A percentile compares a stretch with the other conserved stretches of the same genome.
Evolutionary conservation across 2,329 filamentous ascomycete species (phyloP).

Genomic region (Bipolaris cookei): DNA sequence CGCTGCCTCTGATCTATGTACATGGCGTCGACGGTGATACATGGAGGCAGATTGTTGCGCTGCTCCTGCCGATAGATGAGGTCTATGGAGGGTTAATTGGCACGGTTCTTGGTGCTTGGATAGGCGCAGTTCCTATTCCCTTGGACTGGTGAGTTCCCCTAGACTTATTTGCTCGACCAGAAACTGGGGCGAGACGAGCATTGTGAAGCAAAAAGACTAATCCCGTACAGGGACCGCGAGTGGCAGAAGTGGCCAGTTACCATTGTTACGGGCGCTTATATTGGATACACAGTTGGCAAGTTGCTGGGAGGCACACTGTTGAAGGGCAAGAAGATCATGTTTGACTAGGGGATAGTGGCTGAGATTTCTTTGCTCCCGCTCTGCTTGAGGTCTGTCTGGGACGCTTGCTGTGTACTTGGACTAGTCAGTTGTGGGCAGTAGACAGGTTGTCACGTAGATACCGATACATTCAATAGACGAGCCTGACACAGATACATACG

Average conservation of each 20-base stretch:
- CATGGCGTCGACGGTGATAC: conserved; percentile 76
- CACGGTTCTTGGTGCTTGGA: conserved; percentile 80
- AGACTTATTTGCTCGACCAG: not conserved
- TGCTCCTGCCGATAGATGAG: conserved; percentile 78
- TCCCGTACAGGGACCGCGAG: conserved; percentile 75
- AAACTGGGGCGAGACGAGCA: not conserved
- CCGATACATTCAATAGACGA: not conserved
- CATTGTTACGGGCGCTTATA: conserved; percentile 80
- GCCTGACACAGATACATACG: not conserved
- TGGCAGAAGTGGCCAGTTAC: conserved; percentile 99
- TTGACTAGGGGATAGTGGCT: conserved; percentile 40
- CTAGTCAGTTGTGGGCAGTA: not conserved
- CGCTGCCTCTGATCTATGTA: conserved; percentile 83
- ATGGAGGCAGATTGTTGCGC: conserved; percentile 73
- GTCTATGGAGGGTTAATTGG: conserved; percentile 84
- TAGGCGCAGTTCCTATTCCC: conserved; percentile 93
- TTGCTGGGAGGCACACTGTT: conserved; percentile 60
- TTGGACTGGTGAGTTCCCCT: conserved; percentile 74
- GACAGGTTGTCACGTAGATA: not conserved
- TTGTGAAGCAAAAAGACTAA: not conserved
- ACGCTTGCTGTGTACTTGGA: not conserved
- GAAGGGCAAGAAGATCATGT: conserved; percentile 55
- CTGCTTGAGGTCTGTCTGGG: not conserved
- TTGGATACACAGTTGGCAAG: conserved; percentile 76
- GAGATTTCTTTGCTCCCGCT: not conserved